Base-by-base conservation (phyloP, 2,329 filamentous ascomycete genomes). In the Coniochaeta prunicola region DNA sequence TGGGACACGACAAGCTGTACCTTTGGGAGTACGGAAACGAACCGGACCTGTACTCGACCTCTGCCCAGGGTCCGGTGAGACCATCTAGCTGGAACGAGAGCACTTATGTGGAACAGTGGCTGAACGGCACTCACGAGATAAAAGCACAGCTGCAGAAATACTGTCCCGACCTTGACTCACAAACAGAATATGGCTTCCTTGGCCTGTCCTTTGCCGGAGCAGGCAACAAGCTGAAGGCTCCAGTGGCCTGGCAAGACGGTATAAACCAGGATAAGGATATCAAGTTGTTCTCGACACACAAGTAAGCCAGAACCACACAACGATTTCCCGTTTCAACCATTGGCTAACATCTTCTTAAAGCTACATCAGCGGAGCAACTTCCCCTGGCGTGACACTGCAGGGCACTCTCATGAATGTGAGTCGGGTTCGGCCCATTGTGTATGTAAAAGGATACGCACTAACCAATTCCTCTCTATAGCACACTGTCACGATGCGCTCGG, bases 11-110 rank as follows among this genome's bases (percentile, higher is more conserved):
- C 6, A 81, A 76, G 57, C 70, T 86, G 6, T 76, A 82, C 28
- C 72, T 74, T 61, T 88, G 82, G 82, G 82, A 85, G 65, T 82
- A 87, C 63, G 85, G 86, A 40, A 88, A 88, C 64, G 84, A 87
- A 68, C 82, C 83, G 0, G 84, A 88, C 67, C 69, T 87, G 8
- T 87, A 73, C 68, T 77, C 79, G 19, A 79, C 76, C 1, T 80
- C 78, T 21, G 68, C 77, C 2, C 80, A 82, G 62, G 77, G 79
- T 0, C 71, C 75, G 0, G 77, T 83, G 21, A 71, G 84, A n/a
- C 78, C 82, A 0, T 30, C 72, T 0, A 72, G 66, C 30, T 87
- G 81, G 77, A 78, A 77, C 58, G 84, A 86, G 65, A 69, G 68
- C 17, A 73, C 75, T 33, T 87, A 83, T 64, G 81, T 85, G 2